Base-by-base conservation (phyloP, 164 flowering plant genomes). In the Aristolochia fimbriata region DNA sequence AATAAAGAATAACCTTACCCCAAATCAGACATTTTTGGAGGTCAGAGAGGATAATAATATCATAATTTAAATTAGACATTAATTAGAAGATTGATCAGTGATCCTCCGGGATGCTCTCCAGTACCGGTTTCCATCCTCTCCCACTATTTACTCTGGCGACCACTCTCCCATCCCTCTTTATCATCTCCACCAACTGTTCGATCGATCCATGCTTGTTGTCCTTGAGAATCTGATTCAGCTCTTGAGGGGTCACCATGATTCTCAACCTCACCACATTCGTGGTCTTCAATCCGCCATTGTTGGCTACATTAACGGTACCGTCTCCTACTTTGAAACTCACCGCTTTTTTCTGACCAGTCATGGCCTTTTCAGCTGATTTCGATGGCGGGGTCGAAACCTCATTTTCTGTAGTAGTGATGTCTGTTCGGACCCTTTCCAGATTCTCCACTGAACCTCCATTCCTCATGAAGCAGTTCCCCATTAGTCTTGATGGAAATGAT, bases 311-410 rank as follows among this genome's bases (percentile, higher is more conserved):
- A 17, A 47, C 62, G 30, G 30, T 27, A 4, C 49, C 49, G 5
- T 53, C 56, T 41, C 16, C 60, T 37, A 33, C 17, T 14, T 12
- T 57, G 8, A n/a, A 6, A 2, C 22, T 7, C 62, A 62, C 63
- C 65, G 3, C 51, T 65, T 72, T 68, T 59, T 57, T 47, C 55
- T 19, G 62, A 1, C 12, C 15, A 7, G n/a, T 47, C 46, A 58
- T 24, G 1, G 23, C 16, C 3, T 15, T 7, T 47, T n/a, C 43
- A 20, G 17, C 0, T 21, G 57, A 21, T 25, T 54, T 54, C 15
- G 27, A 16, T 54, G 16, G 33, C 24, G 57, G 16, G 11, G 57
- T 23, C 1, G 57, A 24, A 7, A 7, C 15, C 45, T 55, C 17
- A 0, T 1, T 30, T 13, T 55, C 58, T 6, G 4, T 55, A 1